These are phyloP conservation scores for Ascodesmis nigricans DNA, from an alignment of 495 filamentous ascomycete genomes.

Conservation along the genomic window DNA sequence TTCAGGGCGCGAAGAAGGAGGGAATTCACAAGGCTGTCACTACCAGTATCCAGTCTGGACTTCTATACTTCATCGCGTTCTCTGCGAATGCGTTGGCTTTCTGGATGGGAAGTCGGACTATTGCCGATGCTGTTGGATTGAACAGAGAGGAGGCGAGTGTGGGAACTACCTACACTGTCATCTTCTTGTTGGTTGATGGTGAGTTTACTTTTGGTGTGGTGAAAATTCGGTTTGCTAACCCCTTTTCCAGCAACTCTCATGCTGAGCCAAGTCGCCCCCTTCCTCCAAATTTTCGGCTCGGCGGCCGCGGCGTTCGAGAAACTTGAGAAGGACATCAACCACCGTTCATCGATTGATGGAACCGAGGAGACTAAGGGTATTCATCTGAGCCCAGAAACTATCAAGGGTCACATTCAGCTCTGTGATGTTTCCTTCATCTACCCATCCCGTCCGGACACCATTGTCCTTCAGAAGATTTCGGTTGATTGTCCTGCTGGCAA, in stretches of 20 bases:
- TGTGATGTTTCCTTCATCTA: slow-evolving; percentile 48
- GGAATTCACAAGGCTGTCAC: no score
- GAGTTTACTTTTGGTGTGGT: no score
- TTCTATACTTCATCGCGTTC: no score
- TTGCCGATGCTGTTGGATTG: slow-evolving; percentile 21
- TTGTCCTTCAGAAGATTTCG: slow-evolving; percentile 33
- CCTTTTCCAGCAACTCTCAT: slow-evolving; percentile 27
- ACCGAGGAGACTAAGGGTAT: no score
- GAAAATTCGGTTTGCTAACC: no score
- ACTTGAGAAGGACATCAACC: slow-evolving; percentile 32
- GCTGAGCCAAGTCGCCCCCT: slow-evolving; percentile 25
- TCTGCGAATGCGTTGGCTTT: slow-evolving; percentile 33
- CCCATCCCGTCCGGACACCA: slow-evolving; percentile 37
- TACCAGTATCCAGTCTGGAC: no score
- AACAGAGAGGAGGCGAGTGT: slow-evolving; percentile 20
- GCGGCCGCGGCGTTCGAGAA: slow-evolving; percentile 27
- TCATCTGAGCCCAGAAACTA: no score
- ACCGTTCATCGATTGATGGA: slow-evolving; percentile 29
- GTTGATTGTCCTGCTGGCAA: slow-evolving; percentile 51
- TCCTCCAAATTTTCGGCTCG: slow-evolving; percentile 28
- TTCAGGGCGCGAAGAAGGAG: not conserved
- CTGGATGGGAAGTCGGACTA: slow-evolving; percentile 29
- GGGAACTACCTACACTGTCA: slow-evolving; percentile 30
- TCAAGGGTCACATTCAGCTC: no score
- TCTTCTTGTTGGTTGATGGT: slow-evolving; percentile 29